Conservation (phyloP, 179 eudicot species). For the Nepenthes alata region DNA sequence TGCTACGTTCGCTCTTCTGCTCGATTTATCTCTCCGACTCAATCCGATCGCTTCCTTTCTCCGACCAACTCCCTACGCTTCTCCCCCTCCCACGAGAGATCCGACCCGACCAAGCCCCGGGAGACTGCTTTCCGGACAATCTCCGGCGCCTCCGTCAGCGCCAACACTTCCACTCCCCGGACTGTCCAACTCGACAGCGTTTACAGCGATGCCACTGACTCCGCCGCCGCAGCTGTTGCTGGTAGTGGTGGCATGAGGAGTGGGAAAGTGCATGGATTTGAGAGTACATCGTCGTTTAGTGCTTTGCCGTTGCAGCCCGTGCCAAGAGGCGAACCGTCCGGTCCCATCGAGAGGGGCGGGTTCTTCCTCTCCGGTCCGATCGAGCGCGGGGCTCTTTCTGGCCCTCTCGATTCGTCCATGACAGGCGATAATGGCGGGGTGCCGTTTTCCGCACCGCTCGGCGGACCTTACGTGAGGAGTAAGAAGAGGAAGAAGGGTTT, state of each 20-base stretch:
- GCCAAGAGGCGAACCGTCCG: slow-evolving; percentile 50
- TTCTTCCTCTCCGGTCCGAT: slow-evolving; percentile 89
- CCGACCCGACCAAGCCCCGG: slow-evolving; percentile 22
- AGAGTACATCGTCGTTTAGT: slow-evolving; percentile 66
- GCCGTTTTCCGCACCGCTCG: slow-evolving; percentile 79
- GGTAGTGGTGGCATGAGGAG: slow-evolving; percentile 13
- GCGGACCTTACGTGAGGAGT: slow-evolving; percentile 16
- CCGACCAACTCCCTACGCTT: slow-evolving; percentile 65
- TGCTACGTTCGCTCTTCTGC: slow-evolving; percentile 83
- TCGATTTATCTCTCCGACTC: slow-evolving; percentile 63
- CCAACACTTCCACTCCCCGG: slow-evolving; percentile 68
- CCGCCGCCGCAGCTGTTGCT: slow-evolving; percentile 6
- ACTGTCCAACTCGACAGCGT: slow-evolving; percentile 36
- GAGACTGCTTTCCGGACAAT: slow-evolving; percentile 53
- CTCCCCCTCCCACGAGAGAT: slow-evolving; percentile 29
- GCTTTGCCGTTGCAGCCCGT: slow-evolving; percentile 72
- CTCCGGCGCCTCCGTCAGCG: slow-evolving; percentile 85
- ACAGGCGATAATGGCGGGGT: slow-evolving; percentile 23
- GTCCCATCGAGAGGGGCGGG: slow-evolving; percentile 42
- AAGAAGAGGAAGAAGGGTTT: slow-evolving; percentile 62
- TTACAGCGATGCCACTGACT: slow-evolving; percentile 34
- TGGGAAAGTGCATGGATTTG: slow-evolving; percentile 61
- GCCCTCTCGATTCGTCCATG: slow-evolving; percentile 50
- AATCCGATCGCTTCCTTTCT: slow-evolving; percentile 69
- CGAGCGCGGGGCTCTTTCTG: slow-evolving; percentile 84